A percentile compares a stretch with the other conserved stretches of the same genome.
phyloP scores from a whole-genome alignment of 2,329 filamentous ascomycete species.

The Byssoonygena ceratinophila region DNA sequence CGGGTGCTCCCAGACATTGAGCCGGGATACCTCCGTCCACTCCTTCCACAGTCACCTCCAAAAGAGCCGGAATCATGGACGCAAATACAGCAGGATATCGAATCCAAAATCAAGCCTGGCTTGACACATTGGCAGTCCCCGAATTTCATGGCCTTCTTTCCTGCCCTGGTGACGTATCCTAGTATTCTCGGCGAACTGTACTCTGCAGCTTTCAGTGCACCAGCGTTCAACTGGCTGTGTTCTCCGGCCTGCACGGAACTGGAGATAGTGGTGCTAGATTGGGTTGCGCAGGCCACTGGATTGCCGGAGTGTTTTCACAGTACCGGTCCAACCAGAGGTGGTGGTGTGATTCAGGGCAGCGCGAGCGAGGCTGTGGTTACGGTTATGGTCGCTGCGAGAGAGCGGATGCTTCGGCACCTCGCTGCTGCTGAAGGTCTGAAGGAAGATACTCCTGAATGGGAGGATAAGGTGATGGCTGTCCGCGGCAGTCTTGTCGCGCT shows the following conservation, averaged over 20 bases:
- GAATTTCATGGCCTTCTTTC: conserved; percentile 94
- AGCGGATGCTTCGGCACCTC: conserved; percentile 59
- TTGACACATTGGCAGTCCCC: conserved; percentile 92
- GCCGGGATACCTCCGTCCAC: conserved; percentile 73
- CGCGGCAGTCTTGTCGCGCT: conserved; percentile 67
- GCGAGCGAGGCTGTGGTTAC: conserved; percentile 82
- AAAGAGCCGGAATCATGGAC: conserved; percentile 60
- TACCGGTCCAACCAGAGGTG: conserved; percentile 54
- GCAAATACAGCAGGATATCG: conserved; percentile 71
- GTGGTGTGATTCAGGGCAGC: conserved; percentile 88
- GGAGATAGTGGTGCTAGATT: conserved; percentile 86
- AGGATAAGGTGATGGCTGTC: conserved; percentile 58
- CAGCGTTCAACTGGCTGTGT: conserved; percentile 96
- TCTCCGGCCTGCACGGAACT: conserved; percentile 85
- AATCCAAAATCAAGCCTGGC: conserved; percentile 77
- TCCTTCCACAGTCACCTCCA: conserved; percentile 61
- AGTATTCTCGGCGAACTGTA: conserved; percentile 87
- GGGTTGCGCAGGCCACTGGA: conserved; percentile 66
- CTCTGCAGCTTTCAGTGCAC: conserved; percentile 73
- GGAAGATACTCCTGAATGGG: conserved; percentile 46
- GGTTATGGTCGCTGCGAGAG: conserved; percentile 75
- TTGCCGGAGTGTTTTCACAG: conserved; percentile 66
- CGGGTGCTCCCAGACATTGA: conserved; percentile 66
- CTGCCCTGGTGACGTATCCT: conserved; percentile 69
- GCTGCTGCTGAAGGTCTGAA: conserved; percentile 41